Conservation (phyloP, 768 basidiomycete species). For the Cantharellus anzutake region DNA sequence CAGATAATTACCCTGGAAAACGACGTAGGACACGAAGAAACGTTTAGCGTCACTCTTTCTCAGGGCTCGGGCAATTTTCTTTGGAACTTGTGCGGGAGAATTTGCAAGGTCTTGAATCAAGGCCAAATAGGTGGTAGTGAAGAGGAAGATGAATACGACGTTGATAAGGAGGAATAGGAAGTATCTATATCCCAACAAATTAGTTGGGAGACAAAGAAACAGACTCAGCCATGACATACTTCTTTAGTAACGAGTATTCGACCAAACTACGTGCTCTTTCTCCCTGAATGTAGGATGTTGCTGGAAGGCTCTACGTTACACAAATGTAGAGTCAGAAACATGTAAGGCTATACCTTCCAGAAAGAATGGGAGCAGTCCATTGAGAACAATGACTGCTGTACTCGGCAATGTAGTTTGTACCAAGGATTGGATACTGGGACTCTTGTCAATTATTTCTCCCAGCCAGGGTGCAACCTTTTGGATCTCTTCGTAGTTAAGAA, state of each 20-base stretch:
- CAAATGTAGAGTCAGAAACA: neutral
- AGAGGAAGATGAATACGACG: slow-evolving; percentile 84
- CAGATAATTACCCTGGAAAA: slow-evolving; percentile 45
- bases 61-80: slow-evolving; percentile 74
- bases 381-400: slow-evolving; percentile 76
- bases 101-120: slow-evolving; percentile 82
- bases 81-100: slow-evolving; percentile 83
- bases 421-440: slow-evolving; percentile 60
- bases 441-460: slow-evolving; percentile 63
- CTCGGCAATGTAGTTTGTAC: slow-evolving; percentile 92
- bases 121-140: slow-evolving; percentile 84
- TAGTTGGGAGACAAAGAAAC: neutral
- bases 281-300: slow-evolving; percentile 79
- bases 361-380: slow-evolving; percentile 73
- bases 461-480: slow-evolving; percentile 81
- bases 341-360: slow-evolving; percentile 43
- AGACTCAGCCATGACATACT: slow-evolving; percentile 29
- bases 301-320: slow-evolving; percentile 14
- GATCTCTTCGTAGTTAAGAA: slow-evolving; percentile 87
- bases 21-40: slow-evolving; percentile 73
- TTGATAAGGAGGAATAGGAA: slow-evolving; percentile 83
- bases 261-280: slow-evolving; percentile 80
- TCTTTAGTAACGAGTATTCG: slow-evolving; percentile 80
- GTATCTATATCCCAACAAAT: slow-evolving; percentile 35
- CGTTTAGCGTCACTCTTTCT: slow-evolving; percentile 64